A percentile compares a stretch with the other conserved stretches of the same genome.
phyloP scores from a whole-genome alignment of 768 basidiomycete species.

The Thelephora aurantiotincta region DNA sequence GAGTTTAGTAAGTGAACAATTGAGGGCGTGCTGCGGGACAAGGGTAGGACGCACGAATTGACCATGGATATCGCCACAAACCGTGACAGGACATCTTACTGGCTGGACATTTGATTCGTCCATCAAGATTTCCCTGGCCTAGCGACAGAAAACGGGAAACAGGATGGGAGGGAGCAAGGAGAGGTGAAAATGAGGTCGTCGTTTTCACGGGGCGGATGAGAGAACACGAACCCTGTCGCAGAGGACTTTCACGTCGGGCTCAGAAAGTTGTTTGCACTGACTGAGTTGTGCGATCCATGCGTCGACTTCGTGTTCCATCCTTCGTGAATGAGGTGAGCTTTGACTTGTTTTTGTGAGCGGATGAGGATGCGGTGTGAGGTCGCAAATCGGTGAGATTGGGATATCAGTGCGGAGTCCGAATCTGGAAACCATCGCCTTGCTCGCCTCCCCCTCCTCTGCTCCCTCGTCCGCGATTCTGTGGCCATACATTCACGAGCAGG shows the following conservation, averaged over 20 bases:
- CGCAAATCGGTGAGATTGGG: no score
- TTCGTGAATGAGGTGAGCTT: no score
- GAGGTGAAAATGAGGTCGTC: conserved; percentile 11
- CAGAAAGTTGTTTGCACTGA: conserved; percentile 94
- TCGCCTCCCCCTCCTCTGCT: no score
- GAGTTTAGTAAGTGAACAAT: background rate
- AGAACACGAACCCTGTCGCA: conserved; percentile 84
- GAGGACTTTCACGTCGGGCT: conserved; percentile 90
- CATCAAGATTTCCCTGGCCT: conserved; percentile 98
- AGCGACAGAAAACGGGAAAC: conserved; percentile 4
- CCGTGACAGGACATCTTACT: conserved; percentile 95
- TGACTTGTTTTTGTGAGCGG: no score
- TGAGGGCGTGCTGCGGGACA: conserved; percentile 1
- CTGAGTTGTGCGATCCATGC: conserved; percentile 93
- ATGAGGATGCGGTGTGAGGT: no score
- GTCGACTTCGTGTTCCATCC: conserved; percentile 70
- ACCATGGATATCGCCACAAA: conserved; percentile 98
- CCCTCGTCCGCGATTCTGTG: no score
- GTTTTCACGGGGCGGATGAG: conserved; percentile 16
- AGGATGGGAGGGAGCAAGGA: no score
- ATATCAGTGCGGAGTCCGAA: no score
- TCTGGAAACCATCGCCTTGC: no score
- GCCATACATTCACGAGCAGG: no score
- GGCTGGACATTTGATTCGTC: conserved; percentile 99
- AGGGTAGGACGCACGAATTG: conserved; percentile 75